phyloP scores from a whole-genome alignment of 2,329 filamentous ascomycete species.

The Microdochium trichocladiopsis region DNA sequence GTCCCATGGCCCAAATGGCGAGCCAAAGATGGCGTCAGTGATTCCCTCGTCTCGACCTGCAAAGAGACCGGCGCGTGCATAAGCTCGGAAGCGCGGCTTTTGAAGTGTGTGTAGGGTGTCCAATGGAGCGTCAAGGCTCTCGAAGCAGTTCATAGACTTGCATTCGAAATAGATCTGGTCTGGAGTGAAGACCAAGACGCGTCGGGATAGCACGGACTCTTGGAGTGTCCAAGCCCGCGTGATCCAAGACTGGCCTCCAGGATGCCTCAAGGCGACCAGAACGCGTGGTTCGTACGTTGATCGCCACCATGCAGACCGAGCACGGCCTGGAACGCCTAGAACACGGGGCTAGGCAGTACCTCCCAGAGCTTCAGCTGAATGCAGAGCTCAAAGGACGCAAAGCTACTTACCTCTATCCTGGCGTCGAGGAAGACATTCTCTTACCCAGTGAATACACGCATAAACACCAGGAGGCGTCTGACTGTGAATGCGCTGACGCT shows the following conservation, averaged over 20 bases:
- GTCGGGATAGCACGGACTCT: no score
- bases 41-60: no score
- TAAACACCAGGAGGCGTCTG: neutral
- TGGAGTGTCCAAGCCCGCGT: no score
- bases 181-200: no score
- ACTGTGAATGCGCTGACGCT: neutral
- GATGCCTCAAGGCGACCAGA: conserved; percentile 9
- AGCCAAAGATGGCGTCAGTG: no score
- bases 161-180: no score
- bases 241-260: conserved; percentile 6
- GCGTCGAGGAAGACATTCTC: neutral
- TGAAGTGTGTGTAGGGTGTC: no score
- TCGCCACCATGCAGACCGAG: conserved; percentile 7
- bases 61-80: no score
- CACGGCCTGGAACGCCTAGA: conserved; percentile 3
- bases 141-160: no score
- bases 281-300: conserved; percentile 10
- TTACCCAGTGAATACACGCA: neutral
- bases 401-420: neutral
- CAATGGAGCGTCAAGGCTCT: no score
- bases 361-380: neutral
- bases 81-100: no score
- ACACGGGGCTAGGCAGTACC: neutral
- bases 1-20: no score
- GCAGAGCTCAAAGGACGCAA: neutral